Evolutionary conservation across 2,329 filamentous ascomycete genomes (phyloP).

Genomic region (Hymenoscyphus linearis): DNA sequence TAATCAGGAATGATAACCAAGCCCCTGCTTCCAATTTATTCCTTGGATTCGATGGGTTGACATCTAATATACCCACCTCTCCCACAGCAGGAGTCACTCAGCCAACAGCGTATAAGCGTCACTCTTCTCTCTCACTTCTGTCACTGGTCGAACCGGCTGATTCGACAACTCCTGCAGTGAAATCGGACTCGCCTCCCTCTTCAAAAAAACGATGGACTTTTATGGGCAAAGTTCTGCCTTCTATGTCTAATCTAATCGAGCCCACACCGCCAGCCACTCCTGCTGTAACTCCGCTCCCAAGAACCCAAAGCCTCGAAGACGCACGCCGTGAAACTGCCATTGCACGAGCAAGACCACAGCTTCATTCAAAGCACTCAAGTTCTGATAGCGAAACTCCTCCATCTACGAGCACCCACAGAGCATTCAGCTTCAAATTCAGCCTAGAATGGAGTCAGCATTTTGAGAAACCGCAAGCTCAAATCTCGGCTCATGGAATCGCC

Average conservation of each 20-base stretch:
- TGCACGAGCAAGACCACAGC: slow-evolving; percentile 34
- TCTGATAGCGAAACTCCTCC: slow-evolving; percentile 49
- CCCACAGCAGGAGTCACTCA: slow-evolving; percentile 10
- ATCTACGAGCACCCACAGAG: slow-evolving; percentile 38
- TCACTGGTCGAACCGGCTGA: slow-evolving; percentile 17
- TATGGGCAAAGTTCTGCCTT: slow-evolving; percentile 56
- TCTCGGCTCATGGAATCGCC: neutral
- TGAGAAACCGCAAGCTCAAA: slow-evolving; percentile 29
- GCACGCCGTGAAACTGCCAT: slow-evolving; percentile 46
- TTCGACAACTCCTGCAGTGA: slow-evolving; percentile 14
- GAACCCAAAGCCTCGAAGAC: slow-evolving; percentile 46
- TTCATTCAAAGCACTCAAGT: slow-evolving; percentile 47
- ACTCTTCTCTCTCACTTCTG: slow-evolving; percentile 21
- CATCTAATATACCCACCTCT: slow-evolving; percentile 7
- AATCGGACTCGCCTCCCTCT: slow-evolving; percentile 18
- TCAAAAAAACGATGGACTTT: slow-evolving; percentile 58
- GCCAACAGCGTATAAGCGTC: slow-evolving; percentile 24
- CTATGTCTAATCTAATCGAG: slow-evolving; percentile 31
- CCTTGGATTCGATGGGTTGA: slow-evolving; percentile 55
- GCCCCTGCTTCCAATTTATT: slow-evolving; percentile 38
- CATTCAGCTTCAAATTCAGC: slow-evolving; percentile 68
- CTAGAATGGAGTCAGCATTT: slow-evolving; percentile 56
- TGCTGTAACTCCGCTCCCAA: slow-evolving; percentile 29
- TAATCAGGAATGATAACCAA: slow-evolving; percentile 60
- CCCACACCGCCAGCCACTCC: slow-evolving; percentile 10